Evolutionary conservation across 805 yeast genomes (phyloP), one percentile per base, ranked within the genome.

Genomic region (Maudiozyma serrabonitensis): DNA sequence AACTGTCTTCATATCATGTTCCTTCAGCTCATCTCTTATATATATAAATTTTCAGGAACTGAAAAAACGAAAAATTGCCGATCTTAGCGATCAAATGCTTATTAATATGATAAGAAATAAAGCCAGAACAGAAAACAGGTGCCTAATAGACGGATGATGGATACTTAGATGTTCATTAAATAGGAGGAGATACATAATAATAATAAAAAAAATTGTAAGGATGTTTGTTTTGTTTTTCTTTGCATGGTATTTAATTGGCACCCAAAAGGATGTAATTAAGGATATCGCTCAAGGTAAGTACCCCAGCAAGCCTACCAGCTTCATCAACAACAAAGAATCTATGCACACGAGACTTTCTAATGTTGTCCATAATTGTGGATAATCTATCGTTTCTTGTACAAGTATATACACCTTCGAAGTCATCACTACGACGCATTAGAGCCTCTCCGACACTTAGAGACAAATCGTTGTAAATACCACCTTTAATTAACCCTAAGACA

Each of bases 401-500:
- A 0, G 98, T 93, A 68, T 89, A 87, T 13, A 93, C 98, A 51
- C 99, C 99, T 68, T 93, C 98, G 60, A 91, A 93, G 64, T 93
- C 97, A 57, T 90, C 96, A 4, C 95, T 82, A 52, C 70, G 63
- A 68, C 95, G 81, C 81, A 93, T 80, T 47, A 93, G 72, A 0
- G 98, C 98, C 67, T 93, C 97, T 3, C 99, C 99, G 4, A 93
- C 96, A 51, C 91, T 83, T 56, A 93, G 72, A 39, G 89, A 84
- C 53, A 91, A 72, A 67, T 93, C 98, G 37, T 89, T 84, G 62
- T 91, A 89, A 62, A 89, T 82, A 4, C 97, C 97, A 39, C 96
- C 96, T 67, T 90, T 91, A 51, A 93, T 88, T 57, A 93, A 73
- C 0, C 96, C 87, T 57, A 93, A 73, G 2, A 93, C 95, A 69